Evolutionary conservation across 352 stramenopile genomes (phyloP), one percentile per base, ranked within the genome.

Genomic region (Phytopythium litorale): DNA sequence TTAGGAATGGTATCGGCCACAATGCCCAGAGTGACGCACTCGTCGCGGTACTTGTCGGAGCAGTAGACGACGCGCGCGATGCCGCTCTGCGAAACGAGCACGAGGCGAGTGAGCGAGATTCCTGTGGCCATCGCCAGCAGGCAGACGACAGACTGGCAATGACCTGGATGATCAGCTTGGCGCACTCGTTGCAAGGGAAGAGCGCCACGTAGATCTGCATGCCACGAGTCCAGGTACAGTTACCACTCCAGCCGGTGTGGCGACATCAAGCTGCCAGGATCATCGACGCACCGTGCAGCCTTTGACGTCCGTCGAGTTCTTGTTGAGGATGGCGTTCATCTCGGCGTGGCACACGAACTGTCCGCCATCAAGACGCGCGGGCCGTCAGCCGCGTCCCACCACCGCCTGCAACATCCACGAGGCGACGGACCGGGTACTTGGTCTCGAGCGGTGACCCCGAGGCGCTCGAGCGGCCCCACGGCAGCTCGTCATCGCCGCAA

Each of bases 291-390:
- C 86, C 66, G 89, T 96, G 62, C 95, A 97, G 61, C 86, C 89
- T 60, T 96, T 88, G 23, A 98, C 82, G 70, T 97, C 91, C 0
- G 93, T 92, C 48, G 88, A 96, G 68, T 98, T 98, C 71, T 98
- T 99, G 77, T 99, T 99, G 56, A 99, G 70, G 72, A 99, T 99
- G 7, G 97, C 97, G 78, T 99, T 99, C 80, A 99, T 97, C 80
- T 99, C 97, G 21, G 97, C 97, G 68, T 99, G 97, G 57, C 95
- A 98, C 25, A 99, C 97, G 74, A 99, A 99, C 75, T 98, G 58
- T 21, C 15, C 50, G 40, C 11, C 21, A 51, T 6, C 0, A 52
- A 28, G 15, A 49, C 40, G 5, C 46, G 7, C 9, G 21, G 15
- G 38, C 2, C 32, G 57, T 43, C 51, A 51, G 25, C 7, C 19